phyloP scores from a whole-genome alignment of 495 filamentous ascomycete species.

The Tuber brumale region DNA sequence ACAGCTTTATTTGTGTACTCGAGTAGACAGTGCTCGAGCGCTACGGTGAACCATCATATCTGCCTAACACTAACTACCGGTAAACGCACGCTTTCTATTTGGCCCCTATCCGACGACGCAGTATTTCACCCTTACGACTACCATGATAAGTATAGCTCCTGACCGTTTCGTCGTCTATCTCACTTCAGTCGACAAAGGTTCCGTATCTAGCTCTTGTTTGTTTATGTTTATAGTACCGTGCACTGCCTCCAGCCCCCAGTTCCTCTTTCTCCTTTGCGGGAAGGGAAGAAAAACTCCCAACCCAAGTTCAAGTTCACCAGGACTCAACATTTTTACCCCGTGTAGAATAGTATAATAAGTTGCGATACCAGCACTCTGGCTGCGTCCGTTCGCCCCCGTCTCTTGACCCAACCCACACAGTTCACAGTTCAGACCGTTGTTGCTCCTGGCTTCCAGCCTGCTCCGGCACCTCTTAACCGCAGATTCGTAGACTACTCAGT shows the following conservation, averaged over 20 bases:
- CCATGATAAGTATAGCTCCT: background rate
- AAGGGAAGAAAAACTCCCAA: background rate
- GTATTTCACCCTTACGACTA: background rate
- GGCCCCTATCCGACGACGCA: background rate
- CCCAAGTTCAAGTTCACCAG: background rate
- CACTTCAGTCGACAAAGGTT: background rate
- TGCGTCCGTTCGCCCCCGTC: background rate
- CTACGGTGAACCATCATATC: background rate
- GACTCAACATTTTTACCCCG: background rate
- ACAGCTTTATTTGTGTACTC: background rate
- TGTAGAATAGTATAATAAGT: background rate
- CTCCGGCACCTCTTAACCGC: background rate
- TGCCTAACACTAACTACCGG: background rate
- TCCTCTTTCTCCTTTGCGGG: background rate
- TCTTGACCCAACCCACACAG: background rate
- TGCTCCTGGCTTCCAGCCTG: background rate
- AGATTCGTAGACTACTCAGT: background rate
- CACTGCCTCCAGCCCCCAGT: background rate
- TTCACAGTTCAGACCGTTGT: background rate
- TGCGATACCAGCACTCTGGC: background rate
- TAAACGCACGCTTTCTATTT: background rate
- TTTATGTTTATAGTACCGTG: background rate
- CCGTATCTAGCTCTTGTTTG: background rate
- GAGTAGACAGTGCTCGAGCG: background rate
- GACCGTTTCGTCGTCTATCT: background rate